A percentile compares a stretch with the other conserved stretches of the same genome.
phyloP scores from a whole-genome alignment of 2,329 filamentous ascomycete genomes.

The Penicillium brasilianum region DNA sequence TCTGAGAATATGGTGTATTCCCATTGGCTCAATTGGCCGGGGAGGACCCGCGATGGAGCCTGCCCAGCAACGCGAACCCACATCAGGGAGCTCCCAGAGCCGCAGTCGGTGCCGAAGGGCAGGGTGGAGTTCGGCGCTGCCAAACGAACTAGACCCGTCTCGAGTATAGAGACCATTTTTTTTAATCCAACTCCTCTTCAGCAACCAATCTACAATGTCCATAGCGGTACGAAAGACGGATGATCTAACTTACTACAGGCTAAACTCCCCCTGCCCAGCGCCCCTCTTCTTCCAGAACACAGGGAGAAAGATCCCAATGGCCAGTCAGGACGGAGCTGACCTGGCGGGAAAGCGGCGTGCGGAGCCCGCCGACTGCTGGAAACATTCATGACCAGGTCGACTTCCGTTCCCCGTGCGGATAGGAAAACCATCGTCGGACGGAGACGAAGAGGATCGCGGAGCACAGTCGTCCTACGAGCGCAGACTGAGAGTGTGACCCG shows the following conservation, averaged over 20 bases:
- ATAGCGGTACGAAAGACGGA: background rate
- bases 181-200: background rate
- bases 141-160: conserved; percentile 1
- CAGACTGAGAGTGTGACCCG: no score
- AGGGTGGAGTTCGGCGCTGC: conserved; percentile 10
- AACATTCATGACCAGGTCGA: background rate
- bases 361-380: conserved; percentile 11
- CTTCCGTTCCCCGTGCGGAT: background rate
- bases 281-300: conserved; percentile 5
- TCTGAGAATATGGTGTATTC: background rate
- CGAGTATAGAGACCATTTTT: background rate
- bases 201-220: background rate
- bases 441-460: conserved; percentile 10
- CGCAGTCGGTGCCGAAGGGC: conserved; percentile 35
- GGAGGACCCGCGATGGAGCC: conserved; percentile 19
- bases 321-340: background rate
- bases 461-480: conserved; percentile 8
- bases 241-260: background rate
- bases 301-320: background rate
- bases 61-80: conserved; percentile 20
- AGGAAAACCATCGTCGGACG: conserved; percentile 11
- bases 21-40: conserved; percentile 30
- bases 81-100: conserved; percentile 33
- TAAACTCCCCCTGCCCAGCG: background rate
- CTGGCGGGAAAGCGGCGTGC: conserved; percentile 13